A percentile compares a stretch with the other conserved stretches of the same genome.
Evolutionary conservation across 768 basidiomycete species (phyloP).

Genomic region (Russula griseocarnosa): DNA sequence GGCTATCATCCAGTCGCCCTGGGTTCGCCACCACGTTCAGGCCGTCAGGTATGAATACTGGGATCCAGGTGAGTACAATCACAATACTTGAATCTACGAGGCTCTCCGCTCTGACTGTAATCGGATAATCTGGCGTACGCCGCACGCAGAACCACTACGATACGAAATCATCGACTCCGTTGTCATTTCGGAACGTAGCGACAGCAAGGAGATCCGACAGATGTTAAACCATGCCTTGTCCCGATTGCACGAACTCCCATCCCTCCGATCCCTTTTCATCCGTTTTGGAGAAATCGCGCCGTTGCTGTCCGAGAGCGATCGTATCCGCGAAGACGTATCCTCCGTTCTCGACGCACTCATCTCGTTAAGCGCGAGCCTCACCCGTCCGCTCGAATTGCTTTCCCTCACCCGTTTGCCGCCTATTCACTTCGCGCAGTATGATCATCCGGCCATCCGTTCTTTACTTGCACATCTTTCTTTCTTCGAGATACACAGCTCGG

Average conservation of each 20-base stretch:
- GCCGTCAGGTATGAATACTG: conserved; percentile 19
- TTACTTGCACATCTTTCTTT: neutral
- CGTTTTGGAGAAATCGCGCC: conserved; percentile 16
- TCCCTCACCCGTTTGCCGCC: conserved; percentile 18
- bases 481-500: conserved; percentile 11
- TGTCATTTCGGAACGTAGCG: conserved; percentile 1
- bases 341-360: conserved; percentile 11
- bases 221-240: conserved; percentile 3
- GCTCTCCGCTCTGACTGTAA: no score
- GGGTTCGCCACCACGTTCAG: conserved; percentile 9
- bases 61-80: conserved; percentile 19
- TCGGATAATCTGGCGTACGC: no score
- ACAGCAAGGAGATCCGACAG: neutral
- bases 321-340: conserved; percentile 13
- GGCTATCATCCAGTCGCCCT: conserved; percentile 8
- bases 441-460: neutral
- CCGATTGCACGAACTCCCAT: conserved; percentile 17
- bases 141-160: conserved; percentile 6
- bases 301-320: neutral
- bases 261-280: conserved; percentile 12
- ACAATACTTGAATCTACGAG: neutral
- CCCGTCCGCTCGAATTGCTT: conserved; percentile 4
- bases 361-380: neutral
- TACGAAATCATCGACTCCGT: neutral
- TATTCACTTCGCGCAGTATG: conserved; percentile 14